phyloP scores from a whole-genome alignment of 305 asterid species.

The Solanum hybrid region DNA sequence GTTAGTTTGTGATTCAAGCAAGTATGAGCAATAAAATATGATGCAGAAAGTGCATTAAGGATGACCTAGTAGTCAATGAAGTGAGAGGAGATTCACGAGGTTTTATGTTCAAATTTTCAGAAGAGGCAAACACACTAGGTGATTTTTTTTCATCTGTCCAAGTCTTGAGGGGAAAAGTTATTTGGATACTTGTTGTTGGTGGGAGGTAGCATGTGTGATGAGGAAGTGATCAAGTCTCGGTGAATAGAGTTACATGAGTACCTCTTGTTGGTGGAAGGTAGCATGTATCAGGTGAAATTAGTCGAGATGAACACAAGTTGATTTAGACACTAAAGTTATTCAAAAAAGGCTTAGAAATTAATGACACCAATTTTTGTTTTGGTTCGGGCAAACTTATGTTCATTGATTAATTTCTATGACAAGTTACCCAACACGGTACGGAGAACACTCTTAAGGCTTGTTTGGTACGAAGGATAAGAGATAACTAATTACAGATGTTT shows the following conservation, averaged over 20 bases:
- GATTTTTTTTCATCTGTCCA: no score
- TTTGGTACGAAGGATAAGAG: no score
- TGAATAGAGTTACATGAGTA: not conserved
- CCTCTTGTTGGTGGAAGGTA: not conserved
- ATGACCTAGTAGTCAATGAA: not conserved
- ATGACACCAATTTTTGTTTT: not conserved
- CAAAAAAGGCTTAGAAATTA: fast-evolving
- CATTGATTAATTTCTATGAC: not conserved
- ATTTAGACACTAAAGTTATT: fast-evolving
- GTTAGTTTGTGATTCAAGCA: not conserved
- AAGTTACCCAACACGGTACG: not conserved
- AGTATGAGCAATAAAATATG: not conserved
- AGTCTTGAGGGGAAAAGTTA: not conserved
- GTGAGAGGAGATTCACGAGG: fast-evolving
- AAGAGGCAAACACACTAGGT: not conserved
- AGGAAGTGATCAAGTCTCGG: not conserved
- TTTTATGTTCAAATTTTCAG: not conserved
- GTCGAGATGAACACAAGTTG: not conserved
- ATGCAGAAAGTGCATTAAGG: not conserved
- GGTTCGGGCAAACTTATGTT: not conserved
- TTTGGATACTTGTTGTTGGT: fast-evolving
- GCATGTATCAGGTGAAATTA: fast-evolving
- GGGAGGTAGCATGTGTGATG: not conserved
- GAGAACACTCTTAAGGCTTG: not conserved
- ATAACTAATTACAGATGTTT: fast-evolving